phyloP scores from a whole-genome alignment of 2,329 filamentous ascomycete genomes.

The Emmonsiellopsis sp. region DNA sequence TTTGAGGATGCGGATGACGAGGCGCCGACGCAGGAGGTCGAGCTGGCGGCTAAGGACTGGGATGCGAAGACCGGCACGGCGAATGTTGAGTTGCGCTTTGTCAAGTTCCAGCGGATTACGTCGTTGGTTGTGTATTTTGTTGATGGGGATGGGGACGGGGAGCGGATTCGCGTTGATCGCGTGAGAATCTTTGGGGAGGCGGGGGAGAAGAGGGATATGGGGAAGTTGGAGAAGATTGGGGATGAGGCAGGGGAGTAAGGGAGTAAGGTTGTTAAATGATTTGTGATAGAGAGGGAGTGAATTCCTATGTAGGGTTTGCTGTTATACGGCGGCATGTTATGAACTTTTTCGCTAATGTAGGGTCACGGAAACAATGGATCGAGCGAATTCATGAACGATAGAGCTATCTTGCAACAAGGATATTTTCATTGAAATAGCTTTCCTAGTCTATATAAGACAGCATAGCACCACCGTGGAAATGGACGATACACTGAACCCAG shows the following conservation, averaged over 20 bases:
- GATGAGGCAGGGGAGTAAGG: slow-evolving; percentile 57
- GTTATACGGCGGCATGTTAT: too few relatives aligned
- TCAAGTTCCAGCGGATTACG: slow-evolving; percentile 94
- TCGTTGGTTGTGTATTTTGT: slow-evolving; percentile 82
- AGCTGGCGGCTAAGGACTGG: slow-evolving; percentile 70
- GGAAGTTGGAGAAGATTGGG: slow-evolving; percentile 89
- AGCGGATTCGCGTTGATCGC: slow-evolving; percentile 66
- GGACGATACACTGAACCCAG: too few relatives aligned
- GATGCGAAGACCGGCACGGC: slow-evolving; percentile 61
- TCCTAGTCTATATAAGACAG: not conserved
- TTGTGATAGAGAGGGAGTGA: too few relatives aligned
- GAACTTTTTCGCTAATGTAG: too few relatives aligned
- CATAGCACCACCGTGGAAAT: too few relatives aligned
- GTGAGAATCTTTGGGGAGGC: slow-evolving; percentile 68
- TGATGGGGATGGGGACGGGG: slow-evolving; percentile 70
- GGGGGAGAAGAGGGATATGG: slow-evolving; percentile 85
- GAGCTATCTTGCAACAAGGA: too few relatives aligned
- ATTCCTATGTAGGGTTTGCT: too few relatives aligned
- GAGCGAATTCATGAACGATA: too few relatives aligned
- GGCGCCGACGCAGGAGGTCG: slow-evolving; percentile 68
- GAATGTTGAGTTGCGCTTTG: slow-evolving; percentile 67
- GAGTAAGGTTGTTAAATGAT: too few relatives aligned
- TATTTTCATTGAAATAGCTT: not conserved
- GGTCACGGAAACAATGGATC: too few relatives aligned
- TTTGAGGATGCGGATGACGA: slow-evolving; percentile 92